Evolutionary conservation across 2,329 filamentous ascomycete species (phyloP), one percentile per base, ranked within the genome.

Genomic region (Nannizziopsis barbatae): DNA sequence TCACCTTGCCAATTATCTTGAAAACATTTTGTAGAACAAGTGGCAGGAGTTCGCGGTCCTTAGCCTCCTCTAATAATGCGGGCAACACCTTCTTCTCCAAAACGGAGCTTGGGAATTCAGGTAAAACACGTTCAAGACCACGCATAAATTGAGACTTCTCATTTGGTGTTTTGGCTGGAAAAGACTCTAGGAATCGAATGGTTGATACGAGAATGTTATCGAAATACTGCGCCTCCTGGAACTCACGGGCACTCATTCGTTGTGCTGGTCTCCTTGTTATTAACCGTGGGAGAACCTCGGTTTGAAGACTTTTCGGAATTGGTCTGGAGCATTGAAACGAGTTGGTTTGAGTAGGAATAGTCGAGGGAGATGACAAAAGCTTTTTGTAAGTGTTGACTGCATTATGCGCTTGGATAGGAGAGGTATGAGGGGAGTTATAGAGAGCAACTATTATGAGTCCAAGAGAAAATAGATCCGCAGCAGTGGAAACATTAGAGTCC

Each of bases 171-270:
- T 98, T 98, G 31, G 86, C 86, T 0, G 92, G 90, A 51, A 98
- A 79, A 0, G 82, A 78, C 58, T 98, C 92, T 20, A 98, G 72
- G 61, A 98, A 98, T 10, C 92, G 85, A 53, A 98, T 95, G 0
- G 92, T 95, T 0, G 89, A 95, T 17, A 98, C 87, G 3, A 98
- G 74, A 40, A 96, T 86, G 60, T 96, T 98, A 67, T 98, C 88
- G 62, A 98, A 98, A 63, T 93, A 98, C 56, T 86, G 82, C 60
- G 88, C 93, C 64, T 95, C 80, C 62, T 98, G 92, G 57, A 98
- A 96, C 58, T 95, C 90, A 47, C 79, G 80, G 3, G 90, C 88
- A 20, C 81, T 88, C 71, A 96, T 77, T 39, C 92, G 79, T 62
- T 94, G 86, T 2, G 88, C 87, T 2, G 92, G 87, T 48, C 88